A percentile compares a stretch with the other conserved stretches of the same genome.
phyloP scores from a whole-genome alignment of 345 rosid genomes.

The Camelina hispida region DNA sequence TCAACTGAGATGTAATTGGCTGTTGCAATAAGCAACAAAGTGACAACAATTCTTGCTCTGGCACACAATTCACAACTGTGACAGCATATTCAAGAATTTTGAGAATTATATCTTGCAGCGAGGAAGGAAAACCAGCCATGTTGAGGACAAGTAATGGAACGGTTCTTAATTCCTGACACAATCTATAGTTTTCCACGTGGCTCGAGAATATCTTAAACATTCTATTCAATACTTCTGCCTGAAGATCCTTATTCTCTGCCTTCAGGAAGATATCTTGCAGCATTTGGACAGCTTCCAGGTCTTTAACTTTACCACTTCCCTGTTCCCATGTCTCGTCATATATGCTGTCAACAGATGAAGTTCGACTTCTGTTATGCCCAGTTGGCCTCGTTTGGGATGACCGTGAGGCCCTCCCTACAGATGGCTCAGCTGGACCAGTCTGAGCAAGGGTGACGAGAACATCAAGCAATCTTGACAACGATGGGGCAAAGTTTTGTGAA shows the following conservation, averaged over 20 bases:
- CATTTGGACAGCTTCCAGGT: slow-evolving; percentile 99
- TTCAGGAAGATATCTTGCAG: slow-evolving; percentile 95
- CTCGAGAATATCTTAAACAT: slow-evolving; percentile 98
- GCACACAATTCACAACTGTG: slow-evolving; percentile 97
- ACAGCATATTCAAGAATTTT: slow-evolving; percentile 99
- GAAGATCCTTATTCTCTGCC: slow-evolving; percentile 80
- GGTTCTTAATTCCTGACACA: slow-evolving; percentile 93
- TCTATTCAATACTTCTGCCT: slow-evolving; percentile 96
- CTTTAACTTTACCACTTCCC: slow-evolving; percentile 85
- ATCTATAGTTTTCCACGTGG: slow-evolving; percentile 89
- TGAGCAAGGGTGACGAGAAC: slow-evolving; percentile 89
- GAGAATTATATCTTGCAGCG: slow-evolving; percentile 91
- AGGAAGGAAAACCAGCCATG: slow-evolving; percentile 92
- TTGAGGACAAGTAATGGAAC: slow-evolving; percentile 96
- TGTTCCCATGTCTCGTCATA: slow-evolving; percentile 82
- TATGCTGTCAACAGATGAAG: slow-evolving; percentile 64
- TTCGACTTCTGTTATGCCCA: slow-evolving; percentile 67
- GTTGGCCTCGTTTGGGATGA: slow-evolving; percentile 57
- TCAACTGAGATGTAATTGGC: slow-evolving; percentile 83
- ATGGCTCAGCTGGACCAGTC: slow-evolving; percentile 77
- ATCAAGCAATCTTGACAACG: slow-evolving; percentile 92
- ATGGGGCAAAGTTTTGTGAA: slow-evolving; percentile 68
- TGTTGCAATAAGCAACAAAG: slow-evolving; percentile 99
- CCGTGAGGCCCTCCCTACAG: slow-evolving; percentile 59
- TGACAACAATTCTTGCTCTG: slow-evolving; percentile 98